These are phyloP conservation scores for Cladosporium sp. DNA, from an alignment of 2,329 filamentous ascomycete species.

Conservation along the genomic window DNA sequence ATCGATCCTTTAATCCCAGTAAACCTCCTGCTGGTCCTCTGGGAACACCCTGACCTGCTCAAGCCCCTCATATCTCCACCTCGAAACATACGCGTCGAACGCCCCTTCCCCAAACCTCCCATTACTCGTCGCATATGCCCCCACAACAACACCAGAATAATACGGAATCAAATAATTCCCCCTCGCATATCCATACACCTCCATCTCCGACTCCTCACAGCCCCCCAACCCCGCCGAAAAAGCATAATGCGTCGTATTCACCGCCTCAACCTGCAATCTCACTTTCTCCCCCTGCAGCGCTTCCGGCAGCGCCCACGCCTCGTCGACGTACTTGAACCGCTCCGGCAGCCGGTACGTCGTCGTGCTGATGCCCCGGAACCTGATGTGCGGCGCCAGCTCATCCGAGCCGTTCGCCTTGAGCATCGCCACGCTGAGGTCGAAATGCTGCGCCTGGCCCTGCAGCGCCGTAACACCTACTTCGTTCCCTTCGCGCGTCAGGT, in stretches of 20 bases:
- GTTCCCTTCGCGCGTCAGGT: slow-evolving; percentile 43
- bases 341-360: slow-evolving; percentile 16
- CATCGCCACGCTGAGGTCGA: slow-evolving; percentile 36
- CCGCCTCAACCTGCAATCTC: slow-evolving; percentile 37
- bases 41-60: slow-evolving; percentile 9
- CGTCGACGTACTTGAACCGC: slow-evolving; percentile 13
- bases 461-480: slow-evolving; percentile 16
- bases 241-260: slow-evolving; percentile 43
- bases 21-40: slow-evolving; percentile 2
- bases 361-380: slow-evolving; percentile 36
- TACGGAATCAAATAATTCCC: slow-evolving; percentile 11
- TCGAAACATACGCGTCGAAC: slow-evolving; percentile 8
- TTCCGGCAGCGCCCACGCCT: slow-evolving; percentile 32
- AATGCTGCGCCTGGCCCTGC: slow-evolving; percentile 45
- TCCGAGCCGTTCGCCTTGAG: slow-evolving; percentile 11
- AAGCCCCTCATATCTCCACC: slow-evolving; percentile 6
- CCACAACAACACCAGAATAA: slow-evolving; percentile 13
- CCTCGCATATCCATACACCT: slow-evolving; percentile 11
- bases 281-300: slow-evolving; percentile 31
- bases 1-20: neutral
- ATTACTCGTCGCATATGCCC: slow-evolving; percentile 12
- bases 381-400: slow-evolving; percentile 32
- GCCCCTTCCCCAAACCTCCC: slow-evolving; percentile 13
- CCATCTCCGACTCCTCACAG: slow-evolving; percentile 7
- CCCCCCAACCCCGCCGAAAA: slow-evolving; percentile 24